Evolutionary conservation across 176 grass and related monocot species (phyloP).

Genomic region (Oryza glumipatula): DNA sequence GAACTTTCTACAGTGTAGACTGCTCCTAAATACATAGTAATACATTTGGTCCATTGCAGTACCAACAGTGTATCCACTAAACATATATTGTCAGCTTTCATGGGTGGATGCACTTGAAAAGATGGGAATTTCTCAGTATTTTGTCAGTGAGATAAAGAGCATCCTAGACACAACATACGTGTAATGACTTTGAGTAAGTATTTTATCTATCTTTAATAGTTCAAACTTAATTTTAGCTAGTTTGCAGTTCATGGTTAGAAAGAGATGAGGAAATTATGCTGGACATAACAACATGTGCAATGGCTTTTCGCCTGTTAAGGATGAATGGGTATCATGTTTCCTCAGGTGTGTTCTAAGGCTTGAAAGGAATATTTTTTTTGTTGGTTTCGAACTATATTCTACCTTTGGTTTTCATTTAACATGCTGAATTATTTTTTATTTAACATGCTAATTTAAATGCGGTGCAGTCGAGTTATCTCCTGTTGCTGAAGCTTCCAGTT

Average conservation of each 20-base stretch:
- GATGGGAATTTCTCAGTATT: conserved; percentile 58
- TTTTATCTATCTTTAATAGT: not conserved
- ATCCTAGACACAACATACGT: conserved; percentile 65
- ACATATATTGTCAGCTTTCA: conserved; percentile 53
- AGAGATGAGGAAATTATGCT: conserved; percentile 62
- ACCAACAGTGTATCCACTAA: conserved; percentile 49
- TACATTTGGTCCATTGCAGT: conserved; percentile 37
- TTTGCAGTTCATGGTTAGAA: conserved; percentile 78
- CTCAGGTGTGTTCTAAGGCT: conserved; percentile 48
- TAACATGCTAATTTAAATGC: conserved; percentile 19
- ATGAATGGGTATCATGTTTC: conserved; percentile 78
- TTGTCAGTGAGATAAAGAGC: conserved; percentile 55
- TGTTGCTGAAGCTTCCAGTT: conserved; percentile 49
- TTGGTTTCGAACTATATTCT: not conserved
- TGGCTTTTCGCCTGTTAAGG: conserved; percentile 77
- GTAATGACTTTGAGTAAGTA: conserved; percentile 34
- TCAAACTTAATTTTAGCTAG: conserved; percentile 17
- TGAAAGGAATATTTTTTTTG: not conserved
- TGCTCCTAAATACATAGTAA: conserved; percentile 24
- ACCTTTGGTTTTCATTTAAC: conserved; percentile 6
- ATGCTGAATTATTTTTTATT: not conserved
- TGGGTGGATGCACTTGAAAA: conserved; percentile 73
- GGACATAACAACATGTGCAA: conserved; percentile 61
- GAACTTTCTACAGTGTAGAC: not conserved
- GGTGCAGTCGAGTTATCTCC: conserved; percentile 55